These are phyloP conservation scores for Boletus mariae DNA, from an alignment of 1,284 basidiomycete genomes.

Conservation along the genomic window DNA sequence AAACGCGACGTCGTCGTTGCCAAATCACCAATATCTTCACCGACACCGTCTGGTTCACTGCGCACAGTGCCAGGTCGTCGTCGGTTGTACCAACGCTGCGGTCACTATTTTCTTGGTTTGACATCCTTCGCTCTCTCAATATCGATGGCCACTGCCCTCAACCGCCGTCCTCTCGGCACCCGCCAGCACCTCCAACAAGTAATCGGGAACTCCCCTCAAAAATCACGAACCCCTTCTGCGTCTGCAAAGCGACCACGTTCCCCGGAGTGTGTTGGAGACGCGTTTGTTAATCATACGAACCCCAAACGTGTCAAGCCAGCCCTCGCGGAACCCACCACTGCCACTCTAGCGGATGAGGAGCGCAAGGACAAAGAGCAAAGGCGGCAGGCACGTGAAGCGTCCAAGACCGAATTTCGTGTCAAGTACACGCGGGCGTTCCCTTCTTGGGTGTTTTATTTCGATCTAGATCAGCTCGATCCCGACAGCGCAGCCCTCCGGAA, in stretches of 20 bases:
- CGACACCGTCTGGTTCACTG: conserved; percentile 1
- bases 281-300: conserved; percentile 14
- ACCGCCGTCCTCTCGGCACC: conserved; percentile 39
- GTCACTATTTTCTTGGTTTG: conserved; percentile 7
- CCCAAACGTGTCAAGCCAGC: conserved; percentile 34
- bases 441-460: conserved; percentile 82
- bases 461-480: conserved; percentile 57
- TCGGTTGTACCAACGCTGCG: neutral
- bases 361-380: conserved; percentile 41
- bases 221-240: conserved; percentile 23
- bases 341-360: conserved; percentile 28
- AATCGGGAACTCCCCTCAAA: conserved; percentile 31
- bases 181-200: conserved; percentile 34
- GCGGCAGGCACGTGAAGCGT: conserved; percentile 52
- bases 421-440: conserved; percentile 89
- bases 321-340: conserved; percentile 19
- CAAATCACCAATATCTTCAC: conserved; percentile 11
- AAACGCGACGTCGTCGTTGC: conserved; percentile 1
- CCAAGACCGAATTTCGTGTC: conserved; percentile 70
- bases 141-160: conserved; percentile 39
- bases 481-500: conserved; percentile 45
- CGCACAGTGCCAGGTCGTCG: neutral
- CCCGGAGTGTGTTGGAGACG: conserved; percentile 49
- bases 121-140: neutral
- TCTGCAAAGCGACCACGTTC: conserved; percentile 60